Evolutionary conservation across 1,284 basidiomycete genomes (phyloP), one percentile per base, ranked within the genome.

Genomic region (Ganoderma lingzhi): DNA sequence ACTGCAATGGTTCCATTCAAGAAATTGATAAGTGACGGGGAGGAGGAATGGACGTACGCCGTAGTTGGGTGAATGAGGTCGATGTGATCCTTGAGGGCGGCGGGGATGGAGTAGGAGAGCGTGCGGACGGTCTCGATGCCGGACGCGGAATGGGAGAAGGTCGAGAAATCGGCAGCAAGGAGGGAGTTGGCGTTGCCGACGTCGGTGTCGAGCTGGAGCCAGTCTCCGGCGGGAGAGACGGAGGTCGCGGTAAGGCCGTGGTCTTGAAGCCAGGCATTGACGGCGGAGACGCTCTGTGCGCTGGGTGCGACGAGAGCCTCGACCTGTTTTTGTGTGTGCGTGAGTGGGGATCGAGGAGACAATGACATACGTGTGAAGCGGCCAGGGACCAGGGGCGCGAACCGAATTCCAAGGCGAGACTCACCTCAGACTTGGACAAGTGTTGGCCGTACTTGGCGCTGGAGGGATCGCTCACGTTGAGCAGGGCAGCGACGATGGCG

Each of bases 71-170:
- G 81, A 15, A 85, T 75, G 14, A 84, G 72, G 8, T 82, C 78
- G 55, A 85, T 71, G 67, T 83, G 81, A 9, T 75, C 77, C 63
- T 79, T 68, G 15, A 85, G 75, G 35, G 76, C 75, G 0, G 74
- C 71, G 2, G 84, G 84, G 35, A 85, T 75, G 8, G 83, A 84
- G 75, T 84, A 85, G 1, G 80, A 74, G 23, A 84, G 78, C 3
- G 84, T 84, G 63, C 83, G 82, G 56, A 81, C 66, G 30, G 75
- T 67, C 61, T 77, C 62, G 15, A 74, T 63, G 44, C 81, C 79
- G 12, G 76, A 80, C n/a, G 71, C 74, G 3, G 75, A 68, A 68
- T 85, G 81, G 19, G 74, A 75, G 75, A 83, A 85, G 14, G 76
- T 73, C 15, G 79, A 76, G 74, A 83, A 86, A 42, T 84, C 72